These are phyloP conservation scores for Acacia pycnantha DNA, from an alignment of 331 rosid genomes.

Conservation along the genomic window DNA sequence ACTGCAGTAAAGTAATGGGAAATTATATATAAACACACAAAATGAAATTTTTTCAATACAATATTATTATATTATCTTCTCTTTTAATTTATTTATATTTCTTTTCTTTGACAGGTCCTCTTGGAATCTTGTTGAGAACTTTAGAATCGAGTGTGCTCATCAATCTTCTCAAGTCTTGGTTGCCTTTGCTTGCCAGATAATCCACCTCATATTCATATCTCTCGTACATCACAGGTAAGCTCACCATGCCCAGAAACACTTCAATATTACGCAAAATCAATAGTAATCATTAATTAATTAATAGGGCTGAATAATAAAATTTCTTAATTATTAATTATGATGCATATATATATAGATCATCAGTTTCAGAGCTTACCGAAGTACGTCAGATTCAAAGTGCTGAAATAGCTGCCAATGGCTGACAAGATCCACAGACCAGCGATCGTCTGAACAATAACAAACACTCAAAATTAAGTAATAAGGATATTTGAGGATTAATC, in stretches of 20 bases:
- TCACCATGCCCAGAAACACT: slow-evolving; percentile 29
- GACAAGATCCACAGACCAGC: slow-evolving; percentile 37
- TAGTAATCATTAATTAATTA: neutral
- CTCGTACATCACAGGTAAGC: slow-evolving; percentile 37
- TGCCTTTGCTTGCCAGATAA: slow-evolving; percentile 30
- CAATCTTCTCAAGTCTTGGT: slow-evolving; percentile 20
- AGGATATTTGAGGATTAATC: neutral
- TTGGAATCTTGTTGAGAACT: slow-evolving; percentile 47
- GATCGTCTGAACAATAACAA: slow-evolving; percentile 29
- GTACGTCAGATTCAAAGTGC: slow-evolving; percentile 36
- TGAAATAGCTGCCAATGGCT: slow-evolving; percentile 25
- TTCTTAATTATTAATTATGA: no score
- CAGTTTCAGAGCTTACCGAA: slow-evolving; percentile 18
- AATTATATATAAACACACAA: neutral
- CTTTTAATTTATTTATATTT: neutral
- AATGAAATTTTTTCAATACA: neutral
- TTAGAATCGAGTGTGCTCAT: slow-evolving; percentile 19
- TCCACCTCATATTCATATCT: slow-evolving; percentile 42
- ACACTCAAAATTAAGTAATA: neutral
- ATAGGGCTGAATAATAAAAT: neutral
- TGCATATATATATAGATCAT: neutral
- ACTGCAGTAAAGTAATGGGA: neutral
- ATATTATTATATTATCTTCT: no score
- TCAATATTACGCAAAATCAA: neutral
- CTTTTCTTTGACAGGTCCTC: slow-evolving; percentile 34